Evolutionary conservation across 345 rosid genomes (phyloP), one percentile per base, ranked within the genome.

Genomic region (Citrus maxima): DNA sequence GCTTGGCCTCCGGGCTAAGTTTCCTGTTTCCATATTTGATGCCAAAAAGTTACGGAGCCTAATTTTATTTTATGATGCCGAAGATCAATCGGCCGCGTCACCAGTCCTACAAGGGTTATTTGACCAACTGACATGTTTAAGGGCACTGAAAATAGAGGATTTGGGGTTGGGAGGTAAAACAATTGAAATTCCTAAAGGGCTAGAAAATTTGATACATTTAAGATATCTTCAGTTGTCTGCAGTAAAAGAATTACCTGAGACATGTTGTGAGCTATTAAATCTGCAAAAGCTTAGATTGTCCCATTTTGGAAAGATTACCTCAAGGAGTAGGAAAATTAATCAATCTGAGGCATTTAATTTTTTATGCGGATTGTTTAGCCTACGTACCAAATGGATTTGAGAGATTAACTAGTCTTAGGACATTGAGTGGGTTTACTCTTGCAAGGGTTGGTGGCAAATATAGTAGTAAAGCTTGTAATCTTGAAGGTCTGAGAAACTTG

Each of bases 121-220:
- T 34, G 30, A 19, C 34, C 28, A 55, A 32, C 10, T 72, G 28
- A 56, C 64, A 8, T 55, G 65, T 73, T 38, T 73, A 1, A 22
- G 64, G 16, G 28, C 27, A 2, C 3, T 60, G 12, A 25, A 8
- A 3, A 8, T 60, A 10, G 14, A 42, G 14, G 16, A 0, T 2
- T 0, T 0, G 1, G 0, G 0, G 56, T 0, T 3, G 25, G 4
- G 2, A 10, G 25, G 0, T 22, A 4, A 0, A 42, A 12, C 14
- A 1, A 42, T 42, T 42, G 4, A 42, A 42, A 42, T 42, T 42
- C 4, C 51, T 42, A 10, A 2, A 42, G 28, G 28, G 24, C 24
- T 60, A 24, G 2, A 8, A 60, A 60, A 60, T 6, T n/a, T 60
- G 30, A 60, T 60, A 3, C 64, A 60, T 24, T n/a, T 60, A 12